Conservation (phyloP, 805 yeast genomes). For the Candida multigemmis region DNA sequence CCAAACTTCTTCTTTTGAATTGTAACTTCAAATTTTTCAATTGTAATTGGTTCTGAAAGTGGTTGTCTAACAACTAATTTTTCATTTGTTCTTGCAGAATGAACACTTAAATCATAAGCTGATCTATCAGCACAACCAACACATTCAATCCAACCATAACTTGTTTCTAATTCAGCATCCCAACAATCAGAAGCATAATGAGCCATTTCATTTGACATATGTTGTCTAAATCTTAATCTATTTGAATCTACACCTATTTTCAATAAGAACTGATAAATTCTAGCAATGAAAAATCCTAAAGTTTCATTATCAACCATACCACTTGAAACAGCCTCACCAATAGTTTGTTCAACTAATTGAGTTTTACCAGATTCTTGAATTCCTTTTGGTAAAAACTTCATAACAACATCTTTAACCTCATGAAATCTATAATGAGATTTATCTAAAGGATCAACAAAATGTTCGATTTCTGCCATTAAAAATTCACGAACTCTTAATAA, state of each 20-base stretch:
- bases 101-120: conserved; percentile 95
- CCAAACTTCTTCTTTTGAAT: conserved; percentile 95
- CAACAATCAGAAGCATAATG: conserved; percentile 99
- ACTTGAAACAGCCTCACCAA: conserved; percentile 84
- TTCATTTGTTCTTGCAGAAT: conserved; percentile 89
- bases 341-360: conserved; percentile 48
- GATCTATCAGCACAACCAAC: conserved; percentile 99
- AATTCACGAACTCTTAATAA: conserved; percentile 96
- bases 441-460: conserved; percentile 88
- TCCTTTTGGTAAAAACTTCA: conserved; percentile 76
- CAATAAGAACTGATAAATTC: conserved; percentile 76
- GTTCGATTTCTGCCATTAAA: conserved; percentile 99
- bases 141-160: conserved; percentile 99
- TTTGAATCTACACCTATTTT: conserved; percentile 85
- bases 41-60: conserved; percentile 73
- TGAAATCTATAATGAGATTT: conserved; percentile 76
- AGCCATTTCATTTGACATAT: conserved; percentile 98
- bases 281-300: conserved; percentile 90
- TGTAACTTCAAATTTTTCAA: conserved; percentile 77
- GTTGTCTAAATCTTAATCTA: conserved; percentile 94
- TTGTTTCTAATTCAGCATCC: conserved; percentile 96
- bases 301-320: conserved; percentile 96
- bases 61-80: conserved; percentile 91
- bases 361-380: conserved; percentile 85
- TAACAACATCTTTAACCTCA: conserved; percentile 62